These are phyloP conservation scores for Globisporangium mamillatum DNA, from an alignment of 352 stramenopile genomes.

Conservation along the genomic window DNA sequence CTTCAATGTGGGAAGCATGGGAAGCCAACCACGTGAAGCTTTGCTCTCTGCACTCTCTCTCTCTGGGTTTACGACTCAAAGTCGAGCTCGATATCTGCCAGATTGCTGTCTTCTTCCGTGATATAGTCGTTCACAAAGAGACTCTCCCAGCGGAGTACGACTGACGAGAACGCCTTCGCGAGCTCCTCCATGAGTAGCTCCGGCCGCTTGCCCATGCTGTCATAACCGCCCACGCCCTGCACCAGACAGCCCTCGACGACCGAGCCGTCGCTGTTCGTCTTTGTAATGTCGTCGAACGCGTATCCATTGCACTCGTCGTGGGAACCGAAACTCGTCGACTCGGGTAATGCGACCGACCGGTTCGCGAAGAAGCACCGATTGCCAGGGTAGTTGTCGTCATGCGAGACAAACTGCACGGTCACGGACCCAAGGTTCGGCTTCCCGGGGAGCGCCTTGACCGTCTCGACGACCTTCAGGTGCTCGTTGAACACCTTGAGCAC, in stretches of 20 bases:
- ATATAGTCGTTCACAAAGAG: constrained; percentile 77
- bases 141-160: constrained; percentile 66
- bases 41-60: background rate
- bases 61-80: constrained; percentile 16
- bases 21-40: too few relatives aligned
- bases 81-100: constrained; percentile 43
- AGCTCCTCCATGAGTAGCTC: constrained; percentile 54
- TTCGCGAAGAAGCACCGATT: constrained; percentile 53
- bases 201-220: constrained; percentile 39
- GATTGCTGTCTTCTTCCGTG: constrained; percentile 25
- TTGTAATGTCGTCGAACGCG: constrained; percentile 52
- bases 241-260: constrained; percentile 49
- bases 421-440: constrained; percentile 46
- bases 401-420: constrained; percentile 42
- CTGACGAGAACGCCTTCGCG: constrained; percentile 57
- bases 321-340: constrained; percentile 33
- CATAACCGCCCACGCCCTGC: constrained; percentile 48
- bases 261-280: constrained; percentile 32
- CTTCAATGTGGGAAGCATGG: too few relatives aligned
- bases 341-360: constrained; percentile 46
- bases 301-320: constrained; percentile 75
- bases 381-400: constrained; percentile 35
- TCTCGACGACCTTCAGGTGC: constrained; percentile 48
- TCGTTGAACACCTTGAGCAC: constrained; percentile 42
- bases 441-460: constrained; percentile 52